These are phyloP conservation scores for Fusarium chlamydosporum DNA, from an alignment of 2,329 filamentous ascomycete genomes.

Conservation along the genomic window DNA sequence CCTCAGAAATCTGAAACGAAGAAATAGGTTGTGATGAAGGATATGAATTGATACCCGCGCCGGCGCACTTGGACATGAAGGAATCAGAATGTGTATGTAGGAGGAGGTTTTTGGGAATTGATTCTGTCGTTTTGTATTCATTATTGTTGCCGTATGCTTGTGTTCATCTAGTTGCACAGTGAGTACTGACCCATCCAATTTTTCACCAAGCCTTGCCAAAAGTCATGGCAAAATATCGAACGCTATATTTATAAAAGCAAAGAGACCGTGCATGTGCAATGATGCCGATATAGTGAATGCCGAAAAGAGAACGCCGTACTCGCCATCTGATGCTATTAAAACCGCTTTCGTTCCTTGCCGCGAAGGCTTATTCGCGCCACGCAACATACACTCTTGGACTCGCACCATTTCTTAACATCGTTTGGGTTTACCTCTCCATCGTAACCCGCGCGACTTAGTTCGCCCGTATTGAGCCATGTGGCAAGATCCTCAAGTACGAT, in stretches of 20 bases:
- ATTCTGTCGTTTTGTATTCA: constrained; percentile 28
- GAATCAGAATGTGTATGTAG: constrained; percentile 29
- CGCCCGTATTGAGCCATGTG: constrained; percentile 82
- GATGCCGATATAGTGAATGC: constrained; percentile 12
- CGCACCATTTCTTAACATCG: constrained; percentile 90
- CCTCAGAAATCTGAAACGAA: not conserved
- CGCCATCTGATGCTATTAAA: constrained; percentile 41
- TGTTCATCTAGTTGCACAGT: constrained; percentile 14
- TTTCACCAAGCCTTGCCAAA: constrained; percentile 6
- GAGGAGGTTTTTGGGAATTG: constrained; percentile 7
- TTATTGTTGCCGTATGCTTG: constrained; percentile 24
- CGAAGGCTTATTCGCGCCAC: constrained; percentile 73
- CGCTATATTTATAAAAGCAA: constrained; percentile 2
- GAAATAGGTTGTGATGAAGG: not conserved
- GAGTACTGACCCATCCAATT: constrained; percentile 15
- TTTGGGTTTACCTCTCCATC: constrained; percentile 73
- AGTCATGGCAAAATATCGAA: not conserved
- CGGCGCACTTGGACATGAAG: constrained; percentile 27
- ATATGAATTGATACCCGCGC: constrained; percentile 40
- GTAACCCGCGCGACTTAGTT: constrained; percentile 72
- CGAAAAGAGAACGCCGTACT: constrained; percentile 40
- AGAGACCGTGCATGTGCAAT: constrained; percentile 6
- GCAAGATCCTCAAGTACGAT: constrained; percentile 90
- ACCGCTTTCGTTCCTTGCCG: constrained; percentile 68
- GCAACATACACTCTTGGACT: constrained; percentile 87